Percentiles rank a stretch among this genome's conserved stretches.
Evolutionary conservation across 2,329 filamentous ascomycete genomes (phyloP).

Genomic region (Exutisphaerella laricina): DNA sequence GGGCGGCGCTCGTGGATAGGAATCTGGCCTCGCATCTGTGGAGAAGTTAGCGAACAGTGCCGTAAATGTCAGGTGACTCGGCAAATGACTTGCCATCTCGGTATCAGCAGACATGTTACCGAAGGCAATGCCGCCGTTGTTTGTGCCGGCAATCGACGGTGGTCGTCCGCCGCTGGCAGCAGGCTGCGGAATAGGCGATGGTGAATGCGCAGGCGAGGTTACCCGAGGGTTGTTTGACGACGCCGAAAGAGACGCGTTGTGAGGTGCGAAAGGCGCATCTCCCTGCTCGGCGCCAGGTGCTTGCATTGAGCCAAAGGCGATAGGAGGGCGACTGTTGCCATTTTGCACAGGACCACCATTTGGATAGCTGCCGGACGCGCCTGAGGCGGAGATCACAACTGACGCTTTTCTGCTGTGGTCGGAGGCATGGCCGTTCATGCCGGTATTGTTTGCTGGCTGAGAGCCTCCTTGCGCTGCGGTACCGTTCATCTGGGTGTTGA

Average conservation of each 20-base stretch:
- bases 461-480: constrained; percentile 38
- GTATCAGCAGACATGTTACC: constrained; percentile 72
- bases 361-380: constrained; percentile 65
- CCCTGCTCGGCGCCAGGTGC: constrained; percentile 57
- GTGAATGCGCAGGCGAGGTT: constrained; percentile 79
- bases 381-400: constrained; percentile 83
- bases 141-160: constrained; percentile 66
- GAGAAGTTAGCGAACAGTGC: constrained; percentile 6
- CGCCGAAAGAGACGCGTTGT: constrained; percentile 54
- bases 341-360: constrained; percentile 66
- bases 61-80: constrained; percentile 13
- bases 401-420: constrained; percentile 83
- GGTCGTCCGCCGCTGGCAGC: constrained; percentile 77
- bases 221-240: constrained; percentile 59
- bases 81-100: constrained; percentile 55
- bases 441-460: constrained; percentile 58
- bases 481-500: constrained; percentile 77
- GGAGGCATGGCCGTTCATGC: constrained; percentile 41
- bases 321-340: constrained; percentile 46
- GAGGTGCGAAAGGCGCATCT: constrained; percentile 61
- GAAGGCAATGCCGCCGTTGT: constrained; percentile 69
- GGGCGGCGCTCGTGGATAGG: constrained; percentile 77
- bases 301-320: constrained; percentile 75
- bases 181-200: constrained; percentile 87
- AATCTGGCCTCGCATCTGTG: constrained; percentile 34